Percentiles rank a stretch among this genome's conserved stretches.
Conservation (phyloP, 2,329 filamentous ascomycete species). For the Arthroderma uncinatum region DNA sequence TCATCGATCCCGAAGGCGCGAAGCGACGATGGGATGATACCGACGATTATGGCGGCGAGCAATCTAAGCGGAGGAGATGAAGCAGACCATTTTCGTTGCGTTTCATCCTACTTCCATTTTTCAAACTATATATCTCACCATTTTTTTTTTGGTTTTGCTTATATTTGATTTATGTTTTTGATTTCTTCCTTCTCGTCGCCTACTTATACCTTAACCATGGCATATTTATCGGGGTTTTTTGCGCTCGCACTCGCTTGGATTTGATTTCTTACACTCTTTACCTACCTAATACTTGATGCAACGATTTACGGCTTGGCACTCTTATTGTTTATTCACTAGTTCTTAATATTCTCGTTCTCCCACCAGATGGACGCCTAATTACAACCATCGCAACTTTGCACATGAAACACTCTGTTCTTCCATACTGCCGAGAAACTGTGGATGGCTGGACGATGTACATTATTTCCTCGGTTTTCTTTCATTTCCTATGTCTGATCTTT, state of each 20-base stretch:
- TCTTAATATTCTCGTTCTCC: not conserved
- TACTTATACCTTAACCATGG: too few species aligned
- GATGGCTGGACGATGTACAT: not conserved
- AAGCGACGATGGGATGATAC: constrained; percentile 33
- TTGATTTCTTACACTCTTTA: not conserved
- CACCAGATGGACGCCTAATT: too few species aligned
- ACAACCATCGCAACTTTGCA: too few species aligned
- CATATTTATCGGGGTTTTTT: too few species aligned
- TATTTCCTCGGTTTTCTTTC: not conserved
- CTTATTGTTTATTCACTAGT: not conserved
- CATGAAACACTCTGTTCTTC: too few species aligned
- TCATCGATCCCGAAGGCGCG: constrained; percentile 36
- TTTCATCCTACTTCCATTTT: not conserved
- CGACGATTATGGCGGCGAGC: not conserved
- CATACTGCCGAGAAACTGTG: not conserved
- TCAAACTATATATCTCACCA: not conserved
- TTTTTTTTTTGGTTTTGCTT: not conserved
- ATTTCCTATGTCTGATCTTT: not conserved
- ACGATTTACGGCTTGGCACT: not conserved
- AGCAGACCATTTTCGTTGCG: not conserved
- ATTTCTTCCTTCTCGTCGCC: not conserved
- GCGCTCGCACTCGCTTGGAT: not conserved
- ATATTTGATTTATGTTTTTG: not conserved
- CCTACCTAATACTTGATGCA: not conserved
- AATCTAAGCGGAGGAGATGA: constrained; percentile 1